A percentile compares a stretch with the other conserved stretches of the same genome.
phyloP scores from a whole-genome alignment of 176 grass and related monocot genomes.

The Zoysia japonica region DNA sequence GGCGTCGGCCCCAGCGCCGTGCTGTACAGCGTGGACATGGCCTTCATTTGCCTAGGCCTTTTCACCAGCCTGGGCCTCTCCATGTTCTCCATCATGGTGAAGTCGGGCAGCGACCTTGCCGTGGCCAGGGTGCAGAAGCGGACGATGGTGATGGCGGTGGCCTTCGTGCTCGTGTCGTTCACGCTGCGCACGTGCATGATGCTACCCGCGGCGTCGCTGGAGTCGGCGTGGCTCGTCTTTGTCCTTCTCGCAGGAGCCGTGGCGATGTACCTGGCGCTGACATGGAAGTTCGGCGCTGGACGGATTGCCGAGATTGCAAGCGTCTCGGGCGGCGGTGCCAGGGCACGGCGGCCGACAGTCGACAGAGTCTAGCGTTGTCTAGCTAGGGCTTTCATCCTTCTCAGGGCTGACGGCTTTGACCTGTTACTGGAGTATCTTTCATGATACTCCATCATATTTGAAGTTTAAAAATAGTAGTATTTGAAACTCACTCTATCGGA shows the following conservation, averaged over 20 bases:
- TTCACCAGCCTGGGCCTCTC: slow-evolving; percentile 43
- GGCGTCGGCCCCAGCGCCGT: neutral
- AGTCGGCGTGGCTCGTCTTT: neutral
- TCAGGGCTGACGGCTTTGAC: no score
- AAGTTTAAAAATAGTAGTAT: no score
- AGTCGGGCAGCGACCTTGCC: neutral
- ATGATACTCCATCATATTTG: no score
- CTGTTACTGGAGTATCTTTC: no score
- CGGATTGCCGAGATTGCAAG: neutral
- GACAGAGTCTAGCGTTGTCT: neutral
- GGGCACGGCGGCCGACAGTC: neutral
- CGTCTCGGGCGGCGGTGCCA: neutral
- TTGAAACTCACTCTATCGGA: no score
- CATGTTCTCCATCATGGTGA: slow-evolving; percentile 31
- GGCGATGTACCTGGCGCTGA: neutral
- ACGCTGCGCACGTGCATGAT: neutral
- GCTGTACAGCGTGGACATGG: neutral
- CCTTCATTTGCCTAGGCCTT: neutral
- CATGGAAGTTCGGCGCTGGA: neutral
- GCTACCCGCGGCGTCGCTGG: neutral
- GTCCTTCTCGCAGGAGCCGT: slow-evolving; percentile 1
- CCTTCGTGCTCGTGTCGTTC: slow-evolving; percentile 14
- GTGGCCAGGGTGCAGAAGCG: slow-evolving; percentile 29
- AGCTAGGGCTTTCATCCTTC: no score
- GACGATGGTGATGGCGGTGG: slow-evolving; percentile 30